Evolutionary conservation across 2,329 filamentous ascomycete species (phyloP).

Genomic region (Daldinia sp.): DNA sequence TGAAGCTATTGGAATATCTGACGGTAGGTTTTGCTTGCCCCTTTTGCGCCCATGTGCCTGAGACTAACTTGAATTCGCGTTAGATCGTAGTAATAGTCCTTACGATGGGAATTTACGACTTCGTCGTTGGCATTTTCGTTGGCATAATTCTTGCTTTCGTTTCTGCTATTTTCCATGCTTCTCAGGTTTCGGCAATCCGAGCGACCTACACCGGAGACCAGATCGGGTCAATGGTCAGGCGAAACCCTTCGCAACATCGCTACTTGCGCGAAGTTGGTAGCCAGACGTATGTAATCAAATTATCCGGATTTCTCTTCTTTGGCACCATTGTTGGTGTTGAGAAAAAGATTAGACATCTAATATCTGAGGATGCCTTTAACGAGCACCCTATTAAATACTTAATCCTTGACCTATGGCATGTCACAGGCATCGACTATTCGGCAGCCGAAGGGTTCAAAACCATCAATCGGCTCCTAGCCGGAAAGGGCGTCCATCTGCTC

Average conservation of each 20-base stretch:
- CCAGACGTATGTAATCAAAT: slow-evolving; percentile 90
- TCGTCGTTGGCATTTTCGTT: slow-evolving; percentile 91
- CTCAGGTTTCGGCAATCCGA: slow-evolving; percentile 85
- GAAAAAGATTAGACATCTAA: slow-evolving; percentile 80
- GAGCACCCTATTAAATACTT: slow-evolving; percentile 86
- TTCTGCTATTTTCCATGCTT: slow-evolving; percentile 90
- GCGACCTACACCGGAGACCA: slow-evolving; percentile 90
- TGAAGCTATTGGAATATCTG: slow-evolving; percentile 86
- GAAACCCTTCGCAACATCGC: slow-evolving; percentile 87
- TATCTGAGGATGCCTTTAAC: slow-evolving; percentile 82
- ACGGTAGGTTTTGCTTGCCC: slow-evolving; percentile 65
- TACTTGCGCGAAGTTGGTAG: slow-evolving; percentile 86
- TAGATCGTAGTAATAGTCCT: slow-evolving; percentile 85
- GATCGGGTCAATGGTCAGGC: slow-evolving; percentile 89
- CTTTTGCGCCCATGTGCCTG: neutral
- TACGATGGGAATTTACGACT: slow-evolving; percentile 97
- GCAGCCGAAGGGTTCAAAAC: slow-evolving; percentile 94
- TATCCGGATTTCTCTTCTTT: slow-evolving; percentile 97
- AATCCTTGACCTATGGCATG: slow-evolving; percentile 86
- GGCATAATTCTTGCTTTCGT: slow-evolving; percentile 92
- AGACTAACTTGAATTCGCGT: slow-evolving; percentile 35
- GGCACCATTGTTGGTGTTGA: slow-evolving; percentile 97
- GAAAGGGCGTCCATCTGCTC: slow-evolving; percentile 80
- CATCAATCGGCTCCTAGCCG: slow-evolving; percentile 82
- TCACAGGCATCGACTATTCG: slow-evolving; percentile 94